Evolutionary conservation across 163 green algal genomes (phyloP).

Genomic region (Chlamydomonas reinhardtii): DNA sequence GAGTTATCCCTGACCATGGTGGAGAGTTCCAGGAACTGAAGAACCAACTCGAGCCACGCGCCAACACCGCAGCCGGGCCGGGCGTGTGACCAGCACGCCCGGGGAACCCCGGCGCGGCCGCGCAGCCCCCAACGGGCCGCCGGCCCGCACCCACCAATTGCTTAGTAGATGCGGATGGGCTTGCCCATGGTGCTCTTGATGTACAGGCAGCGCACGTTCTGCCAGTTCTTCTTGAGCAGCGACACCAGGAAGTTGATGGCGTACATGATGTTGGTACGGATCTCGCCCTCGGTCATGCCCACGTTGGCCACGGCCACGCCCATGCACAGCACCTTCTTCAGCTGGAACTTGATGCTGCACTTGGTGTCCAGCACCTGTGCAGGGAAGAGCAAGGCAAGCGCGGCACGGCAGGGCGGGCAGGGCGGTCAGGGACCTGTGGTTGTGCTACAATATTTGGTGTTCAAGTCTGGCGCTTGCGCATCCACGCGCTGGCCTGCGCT

Average conservation of each 20-base stretch:
- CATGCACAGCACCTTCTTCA: conserved; percentile 99
- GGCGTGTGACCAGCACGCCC: conserved; percentile 33
- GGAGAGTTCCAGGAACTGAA: background rate
- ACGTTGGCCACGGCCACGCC: conserved; percentile 98
- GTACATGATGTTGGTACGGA: conserved; percentile 86
- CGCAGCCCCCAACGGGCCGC: background rate
- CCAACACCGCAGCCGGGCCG: background rate
- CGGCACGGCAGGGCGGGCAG: too few species aligned
- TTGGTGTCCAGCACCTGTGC: conserved; percentile 92
- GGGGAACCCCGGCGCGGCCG: background rate
- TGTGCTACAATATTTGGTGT: too few species aligned
- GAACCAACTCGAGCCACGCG: background rate
- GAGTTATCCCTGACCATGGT: conserved; percentile 5
- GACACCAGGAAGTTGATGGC: conserved; percentile 99
- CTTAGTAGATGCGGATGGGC: conserved; percentile 96
- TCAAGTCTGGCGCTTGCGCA: too few species aligned
- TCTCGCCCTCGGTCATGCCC: conserved; percentile 92
- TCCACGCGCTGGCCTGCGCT: too few species aligned
- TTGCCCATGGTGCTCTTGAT: conserved; percentile 99
- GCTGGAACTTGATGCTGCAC: conserved; percentile 98
- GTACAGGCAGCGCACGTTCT: conserved; percentile 99
- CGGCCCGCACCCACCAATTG: background rate
- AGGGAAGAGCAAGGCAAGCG: background rate
- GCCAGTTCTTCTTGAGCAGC: conserved; percentile 99
- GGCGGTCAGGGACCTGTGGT: too few species aligned